These are phyloP conservation scores for Candida krabiensis DNA, from an alignment of 805 yeast species.

Conservation along the genomic window DNA sequence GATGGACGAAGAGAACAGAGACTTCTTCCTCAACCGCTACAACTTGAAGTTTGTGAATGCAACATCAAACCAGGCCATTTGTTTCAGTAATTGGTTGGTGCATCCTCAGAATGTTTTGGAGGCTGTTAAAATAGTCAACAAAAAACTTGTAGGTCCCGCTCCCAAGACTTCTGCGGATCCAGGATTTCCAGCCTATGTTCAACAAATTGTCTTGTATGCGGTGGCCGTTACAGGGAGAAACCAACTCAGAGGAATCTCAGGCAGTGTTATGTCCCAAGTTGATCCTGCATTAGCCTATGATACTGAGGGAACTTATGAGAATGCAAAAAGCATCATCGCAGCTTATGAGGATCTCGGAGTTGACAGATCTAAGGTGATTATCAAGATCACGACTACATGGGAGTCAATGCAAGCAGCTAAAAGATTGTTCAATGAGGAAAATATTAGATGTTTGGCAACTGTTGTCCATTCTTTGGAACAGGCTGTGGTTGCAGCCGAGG, in stretches of 20 bases:
- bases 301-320: conserved; percentile 24
- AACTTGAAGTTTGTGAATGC: conserved; percentile 25
- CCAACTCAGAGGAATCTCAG: conserved; percentile 21
- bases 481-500: conserved; percentile 38
- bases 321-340: conserved; percentile 28
- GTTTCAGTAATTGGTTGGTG: conserved; percentile 21
- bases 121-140: conserved; percentile 18
- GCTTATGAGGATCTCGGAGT: conserved; percentile 36
- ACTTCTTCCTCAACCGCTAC: conserved; percentile 13
- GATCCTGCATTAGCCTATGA: conserved; percentile 28
- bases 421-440: conserved; percentile 22
- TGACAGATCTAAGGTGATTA: conserved; percentile 30
- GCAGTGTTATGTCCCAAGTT: conserved; percentile 30
- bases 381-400: conserved; percentile 37
- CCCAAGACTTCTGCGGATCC: conserved; percentile 16
- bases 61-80: conserved; percentile 31
- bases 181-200: conserved; percentile 12
- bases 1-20: conserved; percentile 22
- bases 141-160: conserved; percentile 8
- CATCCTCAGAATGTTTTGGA: conserved; percentile 23
- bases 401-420: conserved; percentile 35
- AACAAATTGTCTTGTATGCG: conserved; percentile 19
- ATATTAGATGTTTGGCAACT: conserved; percentile 35
- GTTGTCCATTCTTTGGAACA: conserved; percentile 37
- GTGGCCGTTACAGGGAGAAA: conserved; percentile 27